These are phyloP conservation scores for Penicillium antarcticum DNA, from an alignment of 495 filamentous ascomycete genomes.

Conservation along the genomic window DNA sequence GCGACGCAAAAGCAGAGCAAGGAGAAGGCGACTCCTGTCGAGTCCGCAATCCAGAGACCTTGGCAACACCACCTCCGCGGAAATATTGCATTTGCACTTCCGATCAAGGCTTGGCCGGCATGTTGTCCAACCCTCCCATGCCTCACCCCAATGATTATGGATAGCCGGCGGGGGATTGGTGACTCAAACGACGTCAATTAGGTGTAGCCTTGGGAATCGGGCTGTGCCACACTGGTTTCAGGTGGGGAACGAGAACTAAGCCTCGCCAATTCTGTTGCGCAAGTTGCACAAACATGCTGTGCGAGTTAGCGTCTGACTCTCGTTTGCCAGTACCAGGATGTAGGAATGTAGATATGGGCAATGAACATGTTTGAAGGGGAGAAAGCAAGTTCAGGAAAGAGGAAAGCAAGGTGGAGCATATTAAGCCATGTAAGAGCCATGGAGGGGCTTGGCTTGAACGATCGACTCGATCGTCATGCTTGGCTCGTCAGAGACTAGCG, in stretches of 20 bases:
- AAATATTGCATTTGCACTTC: neutral
- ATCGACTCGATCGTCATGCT: neutral
- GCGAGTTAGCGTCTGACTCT: neutral
- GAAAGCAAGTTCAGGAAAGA: neutral
- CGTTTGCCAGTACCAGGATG: neutral
- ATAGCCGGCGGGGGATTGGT: neutral
- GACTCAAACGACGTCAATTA: neutral
- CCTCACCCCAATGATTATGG: neutral
- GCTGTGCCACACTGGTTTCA: neutral
- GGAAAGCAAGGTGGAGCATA: neutral
- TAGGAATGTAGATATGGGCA: constrained; percentile 6
- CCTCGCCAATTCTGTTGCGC: constrained; percentile 19
- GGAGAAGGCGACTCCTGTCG: neutral
- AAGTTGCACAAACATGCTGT: constrained; percentile 2
- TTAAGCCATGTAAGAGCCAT: neutral
- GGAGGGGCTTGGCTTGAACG: constrained; percentile 1
- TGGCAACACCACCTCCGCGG: neutral
- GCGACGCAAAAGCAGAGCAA: neutral
- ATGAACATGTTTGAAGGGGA: neutral
- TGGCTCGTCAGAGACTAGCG: neutral
- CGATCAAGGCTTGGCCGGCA: constrained; percentile 1
- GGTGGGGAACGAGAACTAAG: constrained; percentile 11
- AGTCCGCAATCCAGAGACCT: neutral
- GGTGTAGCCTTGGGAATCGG: neutral
- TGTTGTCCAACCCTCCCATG: neutral